A percentile compares a stretch with the other conserved stretches of the same genome.
Conservation (phyloP, 345 rosid species). For the Eucalyptus victrix region DNA sequence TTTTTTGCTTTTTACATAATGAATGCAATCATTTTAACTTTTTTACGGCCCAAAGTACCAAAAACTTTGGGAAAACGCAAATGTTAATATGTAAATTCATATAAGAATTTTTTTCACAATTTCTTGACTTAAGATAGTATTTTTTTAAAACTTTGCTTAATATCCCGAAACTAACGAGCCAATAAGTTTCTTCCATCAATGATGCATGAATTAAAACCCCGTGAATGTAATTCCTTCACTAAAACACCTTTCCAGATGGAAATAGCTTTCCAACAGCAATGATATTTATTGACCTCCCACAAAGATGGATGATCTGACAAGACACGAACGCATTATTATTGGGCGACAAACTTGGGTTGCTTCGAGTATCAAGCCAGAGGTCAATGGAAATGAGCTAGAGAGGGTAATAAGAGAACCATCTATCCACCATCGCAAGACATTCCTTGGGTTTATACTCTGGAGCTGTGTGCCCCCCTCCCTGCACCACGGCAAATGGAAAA, state of each 20-base stretch:
- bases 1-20: no score
- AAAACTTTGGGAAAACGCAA: neutral
- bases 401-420: neutral
- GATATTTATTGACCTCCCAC: neutral
- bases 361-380: neutral
- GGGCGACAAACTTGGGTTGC: neutral
- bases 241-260: neutral
- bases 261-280: neutral
- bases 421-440: neutral
- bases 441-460: neutral
- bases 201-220: neutral
- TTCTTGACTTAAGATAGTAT: no score
- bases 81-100: neutral
- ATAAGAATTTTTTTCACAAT: no score
- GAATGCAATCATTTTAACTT: neutral
- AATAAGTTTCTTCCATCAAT: neutral
- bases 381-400: neutral
- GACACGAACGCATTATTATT: neutral
- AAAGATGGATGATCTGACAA: neutral
- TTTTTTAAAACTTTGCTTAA: neutral
- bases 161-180: neutral
- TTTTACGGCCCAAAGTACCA: neutral
- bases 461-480: neutral
- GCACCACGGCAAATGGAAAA: neutral
- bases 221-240: neutral